Base-by-base conservation (phyloP, 495 filamentous ascomycete species). In the Aspergillus diversus region DNA sequence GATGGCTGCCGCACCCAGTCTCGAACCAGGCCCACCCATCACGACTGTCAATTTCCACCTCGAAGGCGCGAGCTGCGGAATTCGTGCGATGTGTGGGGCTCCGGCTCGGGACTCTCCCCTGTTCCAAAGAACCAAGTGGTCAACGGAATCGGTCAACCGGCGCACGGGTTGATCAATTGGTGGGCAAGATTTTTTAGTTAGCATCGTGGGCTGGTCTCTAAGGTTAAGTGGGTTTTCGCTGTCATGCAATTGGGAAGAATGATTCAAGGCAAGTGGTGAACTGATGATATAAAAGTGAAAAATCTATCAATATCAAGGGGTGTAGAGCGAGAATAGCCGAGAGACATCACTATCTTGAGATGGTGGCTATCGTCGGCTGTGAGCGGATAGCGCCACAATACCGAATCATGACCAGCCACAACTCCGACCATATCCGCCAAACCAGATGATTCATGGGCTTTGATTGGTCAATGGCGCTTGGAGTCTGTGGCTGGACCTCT, bases 251-350 rank as follows among this genome's bases (percentile, higher is more conserved):
- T 12, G 39, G n/a, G 39, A 11, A 11, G 39, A 4, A 3, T 43
- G 39, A 43, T 11, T 15, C 39, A 8, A 43, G 39, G 11, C 4
- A 43, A 15, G 39, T 43, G 39, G 5, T 43, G n/a, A 43, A 43
- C 4, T 7, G 37, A 8, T 42, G 7, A 7, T 6, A 43, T 4
- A 43, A 12, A 15, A 6, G 39, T 43, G 39, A 43, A 43, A 43
- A 43, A 39, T 39, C 39, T 15, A 27, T 27, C 5, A 43, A 8
- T 8, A 11, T 43, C 39, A 12, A 12, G 8, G n/a, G 11, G 5
- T 43, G 39, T 43, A 16, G 50, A 55, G 59, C 59, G 59, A 43
- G 42, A 5, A 56, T 61, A 61, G 39, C 59, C 59, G 59, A 48
- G 42, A 17, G 5, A 31, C 15, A 35, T 33, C 15, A 7, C 32